phyloP scores from a whole-genome alignment of 257 asterid genomes.

The Gardenia jasminoides region DNA sequence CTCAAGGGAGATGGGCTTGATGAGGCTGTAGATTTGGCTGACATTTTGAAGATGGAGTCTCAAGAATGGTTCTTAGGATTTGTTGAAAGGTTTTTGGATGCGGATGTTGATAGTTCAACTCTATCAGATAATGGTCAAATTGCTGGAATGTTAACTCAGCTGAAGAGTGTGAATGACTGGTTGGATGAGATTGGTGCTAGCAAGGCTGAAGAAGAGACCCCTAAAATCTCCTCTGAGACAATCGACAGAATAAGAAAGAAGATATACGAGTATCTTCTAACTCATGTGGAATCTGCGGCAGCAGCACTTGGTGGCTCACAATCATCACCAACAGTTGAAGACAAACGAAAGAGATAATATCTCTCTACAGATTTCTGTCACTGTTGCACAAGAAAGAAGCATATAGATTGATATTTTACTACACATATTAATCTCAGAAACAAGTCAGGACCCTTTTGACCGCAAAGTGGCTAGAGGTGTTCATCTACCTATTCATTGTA shows the following conservation, averaged over 20 bases:
- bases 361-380: neutral
- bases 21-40: conserved; percentile 83
- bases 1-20: conserved; percentile 81
- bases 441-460: conserved; percentile 9
- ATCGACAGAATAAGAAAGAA: conserved; percentile 85
- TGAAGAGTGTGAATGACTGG: conserved; percentile 96
- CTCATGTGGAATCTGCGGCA: conserved; percentile 95
- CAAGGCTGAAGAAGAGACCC: conserved; percentile 60
- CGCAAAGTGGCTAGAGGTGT: conserved; percentile 29
- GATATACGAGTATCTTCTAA: conserved; percentile 93
- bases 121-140: conserved; percentile 85
- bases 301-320: conserved; percentile 83
- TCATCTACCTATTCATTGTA: conserved; percentile 17
- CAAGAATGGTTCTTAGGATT: conserved; percentile 96
- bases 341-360: conserved; percentile 54
- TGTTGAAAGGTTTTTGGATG: conserved; percentile 85
- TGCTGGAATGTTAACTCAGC: conserved; percentile 91
- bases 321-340: conserved; percentile 41
- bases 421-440: conserved; percentile 1
- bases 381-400: neutral
- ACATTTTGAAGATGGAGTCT: conserved; percentile 59
- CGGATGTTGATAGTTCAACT: conserved; percentile 75
- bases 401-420: neutral
- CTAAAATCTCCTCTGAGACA: conserved; percentile 58
- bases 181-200: conserved; percentile 67